Conservation (phyloP, 306 rosid genomes). For the Psophocarpus tetragonolobus region DNA sequence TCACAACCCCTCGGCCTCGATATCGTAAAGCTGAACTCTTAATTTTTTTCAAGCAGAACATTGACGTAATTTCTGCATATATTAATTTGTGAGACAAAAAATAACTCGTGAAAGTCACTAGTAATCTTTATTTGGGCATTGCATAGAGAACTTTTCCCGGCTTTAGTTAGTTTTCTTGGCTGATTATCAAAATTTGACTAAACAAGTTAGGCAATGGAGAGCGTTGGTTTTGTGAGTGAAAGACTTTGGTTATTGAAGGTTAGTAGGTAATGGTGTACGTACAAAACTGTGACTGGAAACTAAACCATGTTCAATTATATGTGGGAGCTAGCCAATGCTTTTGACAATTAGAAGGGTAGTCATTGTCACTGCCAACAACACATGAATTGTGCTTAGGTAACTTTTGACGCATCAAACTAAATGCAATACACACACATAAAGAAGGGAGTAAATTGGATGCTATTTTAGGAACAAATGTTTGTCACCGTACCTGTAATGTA, state of each 20-base stretch:
- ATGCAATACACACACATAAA: neutral
- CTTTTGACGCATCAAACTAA: neutral
- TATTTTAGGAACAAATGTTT: neutral
- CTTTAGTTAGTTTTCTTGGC: conserved; percentile 33
- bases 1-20: no score
- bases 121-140: conserved; percentile 27
- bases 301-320: neutral
- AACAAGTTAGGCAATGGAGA: conserved; percentile 52
- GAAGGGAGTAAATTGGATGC: neutral
- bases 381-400: neutral
- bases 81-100: neutral
- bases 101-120: neutral
- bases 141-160: conserved; percentile 34
- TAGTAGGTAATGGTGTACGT: conserved; percentile 10
- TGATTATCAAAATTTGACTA: conserved; percentile 39
- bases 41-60: no score
- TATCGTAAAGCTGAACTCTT: no score
- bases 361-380: conserved; percentile 30
- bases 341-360: conserved; percentile 15
- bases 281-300: neutral
- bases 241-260: neutral
- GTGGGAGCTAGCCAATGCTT: neutral
- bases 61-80: no score
- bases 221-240: neutral
- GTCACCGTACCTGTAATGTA: neutral